Evolutionary conservation across 306 rosid genomes (phyloP).

Genomic region (Myrica gale): DNA sequence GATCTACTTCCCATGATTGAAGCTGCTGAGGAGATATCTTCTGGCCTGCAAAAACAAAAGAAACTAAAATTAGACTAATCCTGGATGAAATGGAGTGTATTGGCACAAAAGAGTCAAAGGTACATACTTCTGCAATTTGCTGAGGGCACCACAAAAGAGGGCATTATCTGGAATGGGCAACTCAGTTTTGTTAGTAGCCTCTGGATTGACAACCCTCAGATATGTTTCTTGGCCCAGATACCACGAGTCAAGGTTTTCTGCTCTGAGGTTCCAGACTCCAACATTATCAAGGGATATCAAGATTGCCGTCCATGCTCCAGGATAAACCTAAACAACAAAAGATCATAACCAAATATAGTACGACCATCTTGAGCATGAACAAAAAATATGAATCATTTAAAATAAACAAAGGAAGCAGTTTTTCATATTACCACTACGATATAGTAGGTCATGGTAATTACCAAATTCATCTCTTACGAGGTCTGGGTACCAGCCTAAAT

Average conservation of each 20-base stretch:
- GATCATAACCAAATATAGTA: background rate
- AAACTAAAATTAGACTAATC: conserved; percentile 13
- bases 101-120: conserved; percentile 5
- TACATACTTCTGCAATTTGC: conserved; percentile 69
- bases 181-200: conserved; percentile 89
- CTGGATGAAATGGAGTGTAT: background rate
- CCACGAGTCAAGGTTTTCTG: conserved; percentile 94
- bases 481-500: background rate
- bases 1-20: conserved; percentile 34
- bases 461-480: background rate
- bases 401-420: background rate
- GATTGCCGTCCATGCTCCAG: conserved; percentile 95
- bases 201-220: conserved; percentile 73
- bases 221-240: conserved; percentile 98
- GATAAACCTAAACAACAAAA: conserved; percentile 59
- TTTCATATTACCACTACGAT: background rate
- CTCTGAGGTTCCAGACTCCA: conserved; percentile 86
- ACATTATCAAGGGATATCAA: conserved; percentile 90
- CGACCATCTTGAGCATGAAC: background rate
- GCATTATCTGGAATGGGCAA: conserved; percentile 78
- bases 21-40: conserved; percentile 44
- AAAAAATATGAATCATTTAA: background rate
- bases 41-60: conserved; percentile 56
- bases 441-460: background rate
- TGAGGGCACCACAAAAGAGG: conserved; percentile 76